Percentiles rank a stretch among this genome's conserved stretches.
These are phyloP conservation scores for Pyricularia sp. DNA, from an alignment of 2,329 filamentous ascomycete genomes.

Conservation along the genomic window DNA sequence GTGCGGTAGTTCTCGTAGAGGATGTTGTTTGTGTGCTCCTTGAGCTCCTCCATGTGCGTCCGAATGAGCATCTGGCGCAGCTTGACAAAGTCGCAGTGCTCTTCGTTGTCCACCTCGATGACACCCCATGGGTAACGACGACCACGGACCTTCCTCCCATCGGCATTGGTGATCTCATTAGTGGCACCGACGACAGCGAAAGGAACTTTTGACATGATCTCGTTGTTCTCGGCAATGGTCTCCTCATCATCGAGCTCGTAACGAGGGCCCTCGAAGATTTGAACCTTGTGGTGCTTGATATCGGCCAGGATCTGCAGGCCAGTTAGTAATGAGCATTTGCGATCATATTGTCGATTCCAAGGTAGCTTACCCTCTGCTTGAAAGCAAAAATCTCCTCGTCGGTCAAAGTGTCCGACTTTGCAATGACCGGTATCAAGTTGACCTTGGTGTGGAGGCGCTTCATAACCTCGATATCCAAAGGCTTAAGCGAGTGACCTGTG, in stretches of 20 bases:
- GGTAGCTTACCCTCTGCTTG: conserved; percentile 79
- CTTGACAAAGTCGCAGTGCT: conserved; percentile 99
- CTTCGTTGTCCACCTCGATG: conserved; percentile 99
- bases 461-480: conserved; percentile 98
- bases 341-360: neutral
- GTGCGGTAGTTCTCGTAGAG: conserved; percentile 99
- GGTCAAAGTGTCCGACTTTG: conserved; percentile 95
- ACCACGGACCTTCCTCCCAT: conserved; percentile 91
- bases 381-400: conserved; percentile 92
- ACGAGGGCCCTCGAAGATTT: conserved; percentile 97
- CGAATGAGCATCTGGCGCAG: conserved; percentile 99
- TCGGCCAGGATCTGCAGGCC: conserved; percentile 76
- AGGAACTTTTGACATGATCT: conserved; percentile 99
- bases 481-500: conserved; percentile 96
- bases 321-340: neutral
- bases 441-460: conserved; percentile 99
- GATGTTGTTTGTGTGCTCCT: conserved; percentile 99
- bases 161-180: conserved; percentile 80
- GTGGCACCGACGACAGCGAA: conserved; percentile 98
- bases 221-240: conserved; percentile 99
- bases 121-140: conserved; percentile 97
- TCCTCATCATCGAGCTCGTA: conserved; percentile 99
- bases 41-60: conserved; percentile 99
- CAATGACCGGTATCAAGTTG: conserved; percentile 98
- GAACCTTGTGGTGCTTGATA: conserved; percentile 93